Base-by-base conservation (phyloP, 345 rosid species). In the Noccaea caerulescens region DNA sequence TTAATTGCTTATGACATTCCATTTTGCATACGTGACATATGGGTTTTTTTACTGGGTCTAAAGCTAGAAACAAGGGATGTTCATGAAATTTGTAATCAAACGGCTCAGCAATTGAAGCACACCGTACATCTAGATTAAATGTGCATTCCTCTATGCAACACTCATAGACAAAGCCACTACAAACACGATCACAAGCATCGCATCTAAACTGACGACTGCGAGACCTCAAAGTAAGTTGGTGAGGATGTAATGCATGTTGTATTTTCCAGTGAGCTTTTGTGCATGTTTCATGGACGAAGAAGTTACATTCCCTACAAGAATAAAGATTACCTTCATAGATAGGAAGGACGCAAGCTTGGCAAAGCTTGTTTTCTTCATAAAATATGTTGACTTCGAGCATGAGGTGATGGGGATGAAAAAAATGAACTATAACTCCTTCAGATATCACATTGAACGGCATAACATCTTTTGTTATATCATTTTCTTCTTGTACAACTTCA, bases 201-300 rank as follows among this genome's bases (percentile, higher is more conserved):
- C 65, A 59, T 8, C 0, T 2, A 2, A 34, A 55, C 14, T 43
- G 5, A 43, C 46, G 46, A 43, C 0, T 2, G n/a, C 47, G 6
- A 12, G 47, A 5, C 47, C 7, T 43, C 8, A 11, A 10, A 7
- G 64, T 11, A 8, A 37, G 61, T 13, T 20, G 61, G 16, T 56
- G 68, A 10, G 55, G 68, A 63, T 63, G 55, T 46, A 63, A 46
- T 8, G 5, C 52, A 33, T 43, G 39, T 14, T 14, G 39, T 8
- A 42, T 33, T 58, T 0, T 58, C 8, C 34, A 14, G 14, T 8
- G 36, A 51, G 14, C 14, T 4, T 51, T 25, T 4, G 56, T 13
- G 3, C 56, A 51, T 25, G 36, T 1, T 13, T 50, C 54, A 9
- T 50, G 54, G 5, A 50, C 3, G 6, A 51, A 4, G 33, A 51